phyloP scores from a whole-genome alignment of 768 basidiomycete species.

The Scleroderma bovista region DNA sequence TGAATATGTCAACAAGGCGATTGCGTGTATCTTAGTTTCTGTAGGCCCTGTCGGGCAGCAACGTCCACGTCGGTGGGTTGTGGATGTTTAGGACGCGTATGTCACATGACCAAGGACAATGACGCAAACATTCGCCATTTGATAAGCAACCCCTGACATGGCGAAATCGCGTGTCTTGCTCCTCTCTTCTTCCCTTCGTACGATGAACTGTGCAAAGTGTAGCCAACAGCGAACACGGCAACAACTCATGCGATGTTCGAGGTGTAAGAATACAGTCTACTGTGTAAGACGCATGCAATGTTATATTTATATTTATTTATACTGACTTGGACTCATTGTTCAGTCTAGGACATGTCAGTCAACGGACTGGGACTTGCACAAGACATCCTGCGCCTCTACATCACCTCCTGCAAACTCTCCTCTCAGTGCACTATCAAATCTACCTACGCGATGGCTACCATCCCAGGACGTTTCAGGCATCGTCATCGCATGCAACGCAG shows the following conservation, averaged over 20 bases:
- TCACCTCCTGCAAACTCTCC: neutral
- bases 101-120: neutral
- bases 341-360: constrained; percentile 23
- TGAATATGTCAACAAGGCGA: no score
- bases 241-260: constrained; percentile 22
- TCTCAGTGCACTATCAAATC: neutral
- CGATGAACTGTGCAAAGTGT: constrained; percentile 10
- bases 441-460: neutral
- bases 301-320: no score
- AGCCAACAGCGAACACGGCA: constrained; percentile 8
- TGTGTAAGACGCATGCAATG: constrained; percentile 11
- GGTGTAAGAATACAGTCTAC: constrained; percentile 19
- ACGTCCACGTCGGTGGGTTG: no score
- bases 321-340: neutral
- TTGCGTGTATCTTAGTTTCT: no score
- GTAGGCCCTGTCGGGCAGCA: no score
- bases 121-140: constrained; percentile 42
- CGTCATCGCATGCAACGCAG: constrained; percentile 20
- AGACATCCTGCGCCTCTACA: constrained; percentile 5
- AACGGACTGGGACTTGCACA: constrained; percentile 20
- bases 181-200: neutral
- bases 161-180: constrained; percentile 11
- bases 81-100: neutral
- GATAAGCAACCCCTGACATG: constrained; percentile 48
- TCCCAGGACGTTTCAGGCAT: constrained; percentile 12